phyloP scores from a whole-genome alignment of 108 stramenopile genomes.

The Nitzschia sp. region DNA sequence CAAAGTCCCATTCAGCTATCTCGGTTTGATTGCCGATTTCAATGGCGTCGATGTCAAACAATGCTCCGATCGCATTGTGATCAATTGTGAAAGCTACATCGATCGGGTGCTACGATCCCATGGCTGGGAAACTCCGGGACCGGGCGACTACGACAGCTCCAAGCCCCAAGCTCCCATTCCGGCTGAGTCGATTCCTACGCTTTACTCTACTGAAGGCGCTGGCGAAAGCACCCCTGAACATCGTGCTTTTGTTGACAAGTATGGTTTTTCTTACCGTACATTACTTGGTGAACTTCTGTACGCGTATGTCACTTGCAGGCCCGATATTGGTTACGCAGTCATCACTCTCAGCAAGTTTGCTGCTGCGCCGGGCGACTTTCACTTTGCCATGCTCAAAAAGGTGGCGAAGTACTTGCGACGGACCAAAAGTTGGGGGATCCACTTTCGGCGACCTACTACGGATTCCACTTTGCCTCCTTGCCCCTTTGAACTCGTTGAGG shows the following conservation, averaged over 20 bases:
- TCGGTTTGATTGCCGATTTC: slow-evolving; percentile 24
- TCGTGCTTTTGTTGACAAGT: not conserved
- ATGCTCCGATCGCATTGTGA: slow-evolving; percentile 25
- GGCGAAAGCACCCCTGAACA: slow-evolving; percentile 3
- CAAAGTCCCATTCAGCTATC: slow-evolving; percentile 12
- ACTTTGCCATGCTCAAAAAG: slow-evolving; percentile 22
- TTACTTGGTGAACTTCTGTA: slow-evolving; percentile 53
- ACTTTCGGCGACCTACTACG: slow-evolving; percentile 1
- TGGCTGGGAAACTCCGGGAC: slow-evolving; percentile 25
- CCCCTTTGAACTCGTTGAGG: not conserved
- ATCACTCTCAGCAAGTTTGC: too few species aligned
- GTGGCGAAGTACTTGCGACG: too few species aligned
- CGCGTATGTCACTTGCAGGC: slow-evolving; percentile 36
- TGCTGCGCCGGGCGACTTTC: slow-evolving; percentile 30
- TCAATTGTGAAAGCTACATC: slow-evolving; percentile 39
- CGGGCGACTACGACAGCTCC: not conserved
- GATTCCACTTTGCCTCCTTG: slow-evolving; percentile 7
- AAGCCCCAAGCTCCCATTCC: not conserved
- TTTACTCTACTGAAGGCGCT: not conserved
- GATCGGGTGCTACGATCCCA: too few species aligned
- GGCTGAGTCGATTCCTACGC: not conserved
- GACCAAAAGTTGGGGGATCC: slow-evolving; percentile 5
- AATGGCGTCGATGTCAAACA: too few species aligned
- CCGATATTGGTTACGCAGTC: slow-evolving; percentile 38
- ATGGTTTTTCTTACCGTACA: too few species aligned